Base-by-base conservation (phyloP, 805 yeast species). In the Saturnispora mendoncae region DNA sequence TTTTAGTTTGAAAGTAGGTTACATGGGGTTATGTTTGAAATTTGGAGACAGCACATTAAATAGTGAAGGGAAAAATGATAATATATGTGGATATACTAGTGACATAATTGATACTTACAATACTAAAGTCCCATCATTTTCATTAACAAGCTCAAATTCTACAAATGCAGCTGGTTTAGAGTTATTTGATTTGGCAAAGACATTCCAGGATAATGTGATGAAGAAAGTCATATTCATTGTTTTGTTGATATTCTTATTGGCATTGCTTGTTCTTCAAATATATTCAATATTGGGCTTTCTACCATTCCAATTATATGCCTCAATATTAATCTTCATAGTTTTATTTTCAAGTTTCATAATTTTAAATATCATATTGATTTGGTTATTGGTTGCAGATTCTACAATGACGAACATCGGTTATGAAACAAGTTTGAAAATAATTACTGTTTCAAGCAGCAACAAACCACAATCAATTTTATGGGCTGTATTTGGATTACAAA, bases 1-100 rank as follows among this genome's bases (percentile, higher is more conserved):
- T 18, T 46, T 46, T 19, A 30, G 32, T 13, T 36, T 46, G 35
- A 37, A 43, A 29, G 43, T 46, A 14, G 50, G 50, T 13, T 46
- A 41, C 20, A 38, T 38, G 39, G 50, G 50, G 6, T 30, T 46
- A 19, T 46, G 50, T 32, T 20, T 46, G 10, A 33, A 43, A 28
- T 46, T 46, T 39, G 47, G 45, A 4, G 42, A 36, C 13, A 24
- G 7, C 20, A 5, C 8, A 24, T 20, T 27, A 18, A 41, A 35
- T 18, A 14, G 24, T 24, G 14, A 29, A 8, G 37, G 36, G 2
- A n/a, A 26, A 6, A 19, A 30, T 24, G 45, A 33, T 19, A 15
- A 34, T 26, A 33, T 27, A 8, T 46, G 50, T 40, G 50, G 47
- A 12, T 46, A 46, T 31, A 44, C 44, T 4, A 8, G 31, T 4